Evolutionary conservation across 2,329 filamentous ascomycete genomes (phyloP).

Genomic region (Moelleriella libera): DNA sequence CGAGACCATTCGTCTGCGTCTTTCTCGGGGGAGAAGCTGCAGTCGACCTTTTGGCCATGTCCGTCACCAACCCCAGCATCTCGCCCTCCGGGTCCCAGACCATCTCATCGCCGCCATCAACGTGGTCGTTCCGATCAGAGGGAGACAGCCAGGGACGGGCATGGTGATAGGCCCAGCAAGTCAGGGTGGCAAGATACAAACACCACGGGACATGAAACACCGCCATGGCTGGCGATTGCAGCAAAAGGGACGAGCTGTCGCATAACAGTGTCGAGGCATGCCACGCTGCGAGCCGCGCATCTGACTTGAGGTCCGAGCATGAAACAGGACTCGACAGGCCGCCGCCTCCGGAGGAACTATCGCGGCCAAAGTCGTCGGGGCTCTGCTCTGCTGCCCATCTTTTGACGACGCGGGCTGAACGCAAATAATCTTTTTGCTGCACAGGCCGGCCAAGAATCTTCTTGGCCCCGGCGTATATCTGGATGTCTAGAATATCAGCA

Average conservation of each 20-base stretch:
- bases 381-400: slow-evolving; percentile 23
- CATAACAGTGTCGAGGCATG: slow-evolving; percentile 39
- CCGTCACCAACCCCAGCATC: slow-evolving; percentile 27
- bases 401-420: slow-evolving; percentile 35
- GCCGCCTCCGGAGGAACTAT: too few relatives aligned
- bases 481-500: slow-evolving; percentile 44
- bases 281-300: slow-evolving; percentile 30
- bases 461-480: slow-evolving; percentile 45
- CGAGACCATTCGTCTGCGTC: slow-evolving; percentile 35
- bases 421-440: slow-evolving; percentile 30
- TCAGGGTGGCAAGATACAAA: slow-evolving; percentile 42
- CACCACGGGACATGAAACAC: slow-evolving; percentile 50
- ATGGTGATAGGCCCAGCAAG: slow-evolving; percentile 44
- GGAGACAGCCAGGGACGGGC: slow-evolving; percentile 9
- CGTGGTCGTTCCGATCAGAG: background rate
- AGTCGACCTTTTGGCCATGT: slow-evolving; percentile 21
- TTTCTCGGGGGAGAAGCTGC: slow-evolving; percentile 18
- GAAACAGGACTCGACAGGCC: too few relatives aligned
- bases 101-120: slow-evolving; percentile 25
- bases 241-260: slow-evolving; percentile 34
- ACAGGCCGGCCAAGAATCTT: slow-evolving; percentile 45
- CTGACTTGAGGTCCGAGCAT: background rate
- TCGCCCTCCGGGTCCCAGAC: slow-evolving; percentile 34
- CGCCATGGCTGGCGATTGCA: slow-evolving; percentile 18
- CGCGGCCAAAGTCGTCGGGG: slow-evolving; percentile 3